Evolutionary conservation across 2,329 filamentous ascomycete species (phyloP).

Genomic region (Fusarium sp.): DNA sequence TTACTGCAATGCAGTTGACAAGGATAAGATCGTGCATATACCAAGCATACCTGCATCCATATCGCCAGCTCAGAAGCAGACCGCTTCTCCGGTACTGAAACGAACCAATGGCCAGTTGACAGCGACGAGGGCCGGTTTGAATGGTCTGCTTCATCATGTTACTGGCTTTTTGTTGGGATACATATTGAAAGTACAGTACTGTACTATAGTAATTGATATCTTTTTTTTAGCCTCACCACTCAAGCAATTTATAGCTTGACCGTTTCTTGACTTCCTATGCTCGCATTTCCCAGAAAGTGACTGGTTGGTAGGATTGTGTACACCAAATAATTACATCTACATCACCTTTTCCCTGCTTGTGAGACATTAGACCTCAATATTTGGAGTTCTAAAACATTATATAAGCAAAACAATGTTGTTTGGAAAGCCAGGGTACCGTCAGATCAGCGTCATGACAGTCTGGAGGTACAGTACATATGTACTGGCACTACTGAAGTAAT

Average conservation of each 20-base stretch:
- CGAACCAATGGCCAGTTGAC: constrained; percentile 32
- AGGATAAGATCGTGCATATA: constrained; percentile 40
- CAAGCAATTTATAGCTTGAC: not conserved
- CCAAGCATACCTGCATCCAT: constrained; percentile 33
- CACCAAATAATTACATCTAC: not conserved
- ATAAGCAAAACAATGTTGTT: not conserved
- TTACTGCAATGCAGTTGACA: constrained; percentile 8
- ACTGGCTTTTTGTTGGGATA: constrained; percentile 16
- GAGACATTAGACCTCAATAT: not conserved
- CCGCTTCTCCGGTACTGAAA: constrained; percentile 37
- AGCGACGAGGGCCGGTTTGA: constrained; percentile 7
- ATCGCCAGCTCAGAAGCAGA: constrained; percentile 45
- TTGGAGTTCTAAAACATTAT: not conserved
- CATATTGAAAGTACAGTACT: not conserved
- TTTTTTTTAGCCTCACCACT: not conserved
- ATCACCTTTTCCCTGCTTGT: not conserved
- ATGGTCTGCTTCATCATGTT: constrained; percentile 26
- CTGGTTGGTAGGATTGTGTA: not conserved
- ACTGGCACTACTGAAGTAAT: not conserved
- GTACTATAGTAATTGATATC: not conserved
- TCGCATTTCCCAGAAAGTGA: not conserved
- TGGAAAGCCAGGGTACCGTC: not conserved
- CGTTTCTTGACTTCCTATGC: not conserved
- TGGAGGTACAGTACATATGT: not conserved
- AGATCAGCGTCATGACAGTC: not conserved